Evolutionary conservation across 2,329 filamentous ascomycete genomes (phyloP).

Genomic region (Colletotrichum noveboracense): DNA sequence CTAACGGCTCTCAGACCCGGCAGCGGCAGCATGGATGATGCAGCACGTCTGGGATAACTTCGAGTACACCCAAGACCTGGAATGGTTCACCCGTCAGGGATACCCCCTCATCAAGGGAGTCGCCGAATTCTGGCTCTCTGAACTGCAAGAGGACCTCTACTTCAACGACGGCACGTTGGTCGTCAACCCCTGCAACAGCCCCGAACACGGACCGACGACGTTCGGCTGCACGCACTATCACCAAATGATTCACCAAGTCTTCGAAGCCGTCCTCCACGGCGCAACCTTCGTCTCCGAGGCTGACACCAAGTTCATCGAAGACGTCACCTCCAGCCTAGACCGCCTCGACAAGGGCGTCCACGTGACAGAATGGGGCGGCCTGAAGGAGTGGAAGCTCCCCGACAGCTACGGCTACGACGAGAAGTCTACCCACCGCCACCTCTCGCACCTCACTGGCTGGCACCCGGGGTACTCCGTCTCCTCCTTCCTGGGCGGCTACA

Average conservation of each 20-base stretch:
- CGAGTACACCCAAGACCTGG: conserved; percentile 52
- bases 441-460: conserved; percentile 63
- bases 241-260: conserved; percentile 52
- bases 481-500: conserved; percentile 44
- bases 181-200: conserved; percentile 63
- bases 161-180: conserved; percentile 57
- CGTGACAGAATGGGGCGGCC: conserved; percentile 31
- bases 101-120: conserved; percentile 60
- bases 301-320: conserved; percentile 32
- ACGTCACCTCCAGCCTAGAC: conserved; percentile 45
- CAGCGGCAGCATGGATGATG: conserved; percentile 63
- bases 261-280: conserved; percentile 39
- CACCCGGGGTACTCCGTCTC: conserved; percentile 58
- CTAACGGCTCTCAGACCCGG: too few relatives aligned
- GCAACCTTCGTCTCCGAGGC: conserved; percentile 25
- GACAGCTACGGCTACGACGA: conserved; percentile 32
- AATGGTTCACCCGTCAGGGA: conserved; percentile 51
- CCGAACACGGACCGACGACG: conserved; percentile 59
- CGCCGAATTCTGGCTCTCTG: conserved; percentile 60
- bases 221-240: conserved; percentile 61
- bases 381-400: conserved; percentile 40
- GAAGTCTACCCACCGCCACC: conserved; percentile 41
- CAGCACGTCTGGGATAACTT: conserved; percentile 64
- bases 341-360: conserved; percentile 36
- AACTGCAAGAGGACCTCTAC: conserved; percentile 55